A percentile compares a stretch with the other conserved stretches of the same genome.
Conservation (phyloP, 176 grass and related monocot species). For the Metroxylon sagu region DNA sequence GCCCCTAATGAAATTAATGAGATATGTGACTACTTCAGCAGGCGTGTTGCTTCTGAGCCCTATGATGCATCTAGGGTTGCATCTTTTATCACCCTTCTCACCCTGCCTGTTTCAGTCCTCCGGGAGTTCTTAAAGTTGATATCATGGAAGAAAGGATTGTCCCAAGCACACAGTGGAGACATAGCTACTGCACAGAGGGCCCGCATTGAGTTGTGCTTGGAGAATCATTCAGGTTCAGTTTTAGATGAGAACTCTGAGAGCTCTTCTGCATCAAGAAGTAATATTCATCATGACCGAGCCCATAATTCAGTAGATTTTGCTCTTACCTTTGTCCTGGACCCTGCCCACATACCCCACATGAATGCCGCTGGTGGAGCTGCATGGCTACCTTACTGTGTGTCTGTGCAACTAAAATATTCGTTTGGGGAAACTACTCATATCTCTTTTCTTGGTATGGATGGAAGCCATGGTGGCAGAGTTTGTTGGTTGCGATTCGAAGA, state of each 20-base stretch:
- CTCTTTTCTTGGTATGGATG: slow-evolving; percentile 69
- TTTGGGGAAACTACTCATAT: slow-evolving; percentile 76
- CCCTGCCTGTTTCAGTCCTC: slow-evolving; percentile 71
- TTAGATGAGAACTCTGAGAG: slow-evolving; percentile 42
- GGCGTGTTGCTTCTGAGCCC: slow-evolving; percentile 90
- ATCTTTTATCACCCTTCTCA: slow-evolving; percentile 97
- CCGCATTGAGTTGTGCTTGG: slow-evolving; percentile 91
- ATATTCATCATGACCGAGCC: slow-evolving; percentile 79
- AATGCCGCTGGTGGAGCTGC: slow-evolving; percentile 92
- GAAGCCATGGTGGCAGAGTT: slow-evolving; percentile 89
- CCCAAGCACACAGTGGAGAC: slow-evolving; percentile 59
- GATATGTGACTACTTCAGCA: slow-evolving; percentile 97
- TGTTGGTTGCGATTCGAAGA: slow-evolving; percentile 85
- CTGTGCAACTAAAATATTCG: slow-evolving; percentile 72
- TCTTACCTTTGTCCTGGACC: slow-evolving; percentile 91
- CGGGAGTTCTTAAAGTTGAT: slow-evolving; percentile 88
- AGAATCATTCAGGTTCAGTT: slow-evolving; percentile 75
- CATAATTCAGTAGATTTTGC: slow-evolving; percentile 79
- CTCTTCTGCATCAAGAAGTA: slow-evolving; percentile 63
- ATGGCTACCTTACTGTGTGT: slow-evolving; percentile 95
- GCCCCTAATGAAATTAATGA: slow-evolving; percentile 69
- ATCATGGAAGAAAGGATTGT: slow-evolving; percentile 90
- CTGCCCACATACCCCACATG: slow-evolving; percentile 83
- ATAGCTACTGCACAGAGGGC: slow-evolving; percentile 77
- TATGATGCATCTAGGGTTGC: slow-evolving; percentile 96